Evolutionary conservation across 2,329 filamentous ascomycete species (phyloP).

Genomic region (Mollisia scopiformis): DNA sequence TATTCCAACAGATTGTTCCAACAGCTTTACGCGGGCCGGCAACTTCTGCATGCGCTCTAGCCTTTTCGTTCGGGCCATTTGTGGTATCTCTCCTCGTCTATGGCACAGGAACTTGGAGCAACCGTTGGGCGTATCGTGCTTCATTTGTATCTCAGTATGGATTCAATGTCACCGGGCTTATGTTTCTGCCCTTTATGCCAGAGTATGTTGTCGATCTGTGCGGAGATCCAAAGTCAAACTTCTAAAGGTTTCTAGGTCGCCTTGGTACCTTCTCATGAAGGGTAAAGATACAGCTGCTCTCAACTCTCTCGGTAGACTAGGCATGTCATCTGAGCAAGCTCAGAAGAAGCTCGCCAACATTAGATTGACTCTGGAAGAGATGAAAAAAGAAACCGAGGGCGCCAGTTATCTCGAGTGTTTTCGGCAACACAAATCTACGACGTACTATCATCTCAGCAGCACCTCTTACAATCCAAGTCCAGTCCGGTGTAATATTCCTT

Average conservation of each 20-base stretch:
- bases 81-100: conserved; percentile 39
- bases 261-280: conserved; percentile 41
- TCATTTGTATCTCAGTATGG: conserved; percentile 40
- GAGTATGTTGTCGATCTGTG: too few relatives aligned
- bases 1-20: too few relatives aligned
- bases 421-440: conserved; percentile 22
- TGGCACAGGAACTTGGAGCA: conserved; percentile 31
- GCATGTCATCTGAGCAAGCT: conserved; percentile 30
- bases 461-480: conserved; percentile 17
- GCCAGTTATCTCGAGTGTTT: conserved; percentile 25
- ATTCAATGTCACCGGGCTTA: conserved; percentile 36
- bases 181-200: conserved; percentile 40
- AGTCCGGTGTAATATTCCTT: conserved; percentile 34
- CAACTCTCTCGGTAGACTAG: conserved; percentile 25
- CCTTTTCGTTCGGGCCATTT: conserved; percentile 39
- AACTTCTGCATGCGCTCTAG: conserved; percentile 36
- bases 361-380: conserved; percentile 29
- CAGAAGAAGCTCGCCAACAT: conserved; percentile 26
- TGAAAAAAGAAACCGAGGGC: conserved; percentile 32
- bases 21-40: conserved; percentile 32
- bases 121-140: conserved; percentile 40
- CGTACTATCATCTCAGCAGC: conserved; percentile 25
- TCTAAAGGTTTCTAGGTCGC: too few relatives aligned
- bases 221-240: too few relatives aligned
- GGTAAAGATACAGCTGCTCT: conserved; percentile 48